Evolutionary conservation across 345 rosid species (phyloP).

Genomic region (Conringia planisiliqua): DNA sequence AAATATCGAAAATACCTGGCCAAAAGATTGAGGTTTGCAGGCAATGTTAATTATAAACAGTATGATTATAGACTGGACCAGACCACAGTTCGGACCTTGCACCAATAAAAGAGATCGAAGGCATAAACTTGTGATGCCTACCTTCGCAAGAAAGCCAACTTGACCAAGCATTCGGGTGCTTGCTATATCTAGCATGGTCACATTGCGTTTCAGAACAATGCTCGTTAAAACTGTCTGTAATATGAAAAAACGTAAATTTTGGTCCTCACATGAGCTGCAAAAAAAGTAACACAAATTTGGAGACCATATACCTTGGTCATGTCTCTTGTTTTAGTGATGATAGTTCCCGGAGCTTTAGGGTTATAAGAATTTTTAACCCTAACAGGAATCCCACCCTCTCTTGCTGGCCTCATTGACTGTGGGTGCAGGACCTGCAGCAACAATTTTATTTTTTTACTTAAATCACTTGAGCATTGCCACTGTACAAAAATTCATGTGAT

Average conservation of each 20-base stretch:
- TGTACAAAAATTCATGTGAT: not conserved
- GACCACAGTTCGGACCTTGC: not conserved
- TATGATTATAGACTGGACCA: not conserved
- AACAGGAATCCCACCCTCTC: slow-evolving; percentile 97
- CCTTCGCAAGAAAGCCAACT: slow-evolving; percentile 97
- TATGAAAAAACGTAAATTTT: slow-evolving; percentile 14
- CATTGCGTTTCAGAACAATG: slow-evolving; percentile 95
- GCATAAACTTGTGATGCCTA: slow-evolving; percentile 21
- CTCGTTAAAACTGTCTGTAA: slow-evolving; percentile 92
- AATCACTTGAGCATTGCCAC: not conserved
- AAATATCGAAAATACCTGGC: slow-evolving; percentile 88
- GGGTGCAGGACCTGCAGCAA: slow-evolving; percentile 87
- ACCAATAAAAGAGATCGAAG: not conserved
- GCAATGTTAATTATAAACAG: not conserved
- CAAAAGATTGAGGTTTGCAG: slow-evolving; percentile 3
- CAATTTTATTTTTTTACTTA: not conserved
- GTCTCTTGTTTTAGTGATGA: slow-evolving; percentile 78
- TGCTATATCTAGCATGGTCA: slow-evolving; percentile 95
- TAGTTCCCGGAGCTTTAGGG: slow-evolving; percentile 95
- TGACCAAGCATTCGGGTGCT: slow-evolving; percentile 99
- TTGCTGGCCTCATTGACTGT: slow-evolving; percentile 98
- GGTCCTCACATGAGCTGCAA: not conserved
- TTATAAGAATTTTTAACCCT: slow-evolving; percentile 97
- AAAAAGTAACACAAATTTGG: not conserved
- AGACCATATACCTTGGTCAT: slow-evolving; percentile 74